Evolutionary conservation across 169 alveolate genomes (phyloP), one percentile per base, ranked within the genome.

Genomic region (Eimeria falciformis): DNA sequence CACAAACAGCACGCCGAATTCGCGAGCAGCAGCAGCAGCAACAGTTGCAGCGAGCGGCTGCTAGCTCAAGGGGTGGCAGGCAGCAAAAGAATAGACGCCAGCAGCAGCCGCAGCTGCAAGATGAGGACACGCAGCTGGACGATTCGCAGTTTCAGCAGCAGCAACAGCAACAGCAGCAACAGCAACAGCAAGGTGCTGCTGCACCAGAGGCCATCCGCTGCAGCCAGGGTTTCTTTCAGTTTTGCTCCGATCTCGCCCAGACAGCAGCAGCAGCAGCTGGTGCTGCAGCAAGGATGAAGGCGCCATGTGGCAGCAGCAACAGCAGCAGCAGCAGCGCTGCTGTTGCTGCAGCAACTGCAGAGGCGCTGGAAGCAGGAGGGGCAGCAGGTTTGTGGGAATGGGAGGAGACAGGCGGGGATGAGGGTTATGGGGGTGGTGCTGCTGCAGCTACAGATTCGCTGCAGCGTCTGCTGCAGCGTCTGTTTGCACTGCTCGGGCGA

Each of bases 381-480:
- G 73, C 73, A 62, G 73, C 73, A 62, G 21, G 21, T 9, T 47
- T 9, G 21, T 47, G 58, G 71, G 71, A 58, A 25, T 9, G 71
- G 27, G 71, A 58, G 71, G 71, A 58, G 71, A 58, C 14, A 6
- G 58, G 58, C 21, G 58, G 58, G 21, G 58, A 47, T 9, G 58
- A 47, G 21, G 58, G 14, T 14, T 47, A 9, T 9, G 58, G 21
- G 14, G 58, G 58, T 14, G 71, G 33, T 5, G 62, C 62, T 11
- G 73, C 73, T 18, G 5, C 73, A 62, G 71, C 71, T 7, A 5
- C 71, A 58, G 71, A 58, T 25, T 5, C 27, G 29, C 9, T 58
- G 71, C 71, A 58, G 71, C 71, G 71, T 14, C 71, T 58, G 27
- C 27, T 58, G 71, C 71, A 58, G 71, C 71, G 71, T 14, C 71